These are phyloP conservation scores for Rhodamnia argentea DNA, from an alignment of 345 rosid species.

Conservation along the genomic window DNA sequence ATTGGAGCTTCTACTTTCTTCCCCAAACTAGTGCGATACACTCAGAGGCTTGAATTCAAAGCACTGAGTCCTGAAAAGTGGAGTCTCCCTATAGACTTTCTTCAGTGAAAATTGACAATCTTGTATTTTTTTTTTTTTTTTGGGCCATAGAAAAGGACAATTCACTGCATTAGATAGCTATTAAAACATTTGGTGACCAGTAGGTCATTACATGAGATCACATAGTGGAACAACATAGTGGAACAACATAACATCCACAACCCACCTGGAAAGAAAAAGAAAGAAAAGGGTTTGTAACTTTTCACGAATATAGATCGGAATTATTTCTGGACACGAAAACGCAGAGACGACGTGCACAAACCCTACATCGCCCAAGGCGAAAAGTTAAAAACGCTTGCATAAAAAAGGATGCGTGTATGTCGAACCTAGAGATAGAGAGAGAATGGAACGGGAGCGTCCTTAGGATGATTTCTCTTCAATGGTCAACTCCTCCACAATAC, in stretches of 20 bases:
- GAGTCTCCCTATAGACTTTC: not conserved
- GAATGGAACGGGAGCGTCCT: not conserved
- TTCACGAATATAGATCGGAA: not conserved
- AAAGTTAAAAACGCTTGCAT: not conserved
- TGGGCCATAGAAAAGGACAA: not conserved
- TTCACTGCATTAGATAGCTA: not conserved
- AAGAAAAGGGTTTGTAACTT: not conserved
- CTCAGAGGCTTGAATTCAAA: not conserved
- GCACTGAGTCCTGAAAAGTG: not conserved
- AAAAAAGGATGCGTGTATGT: not conserved
- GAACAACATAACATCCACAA: not conserved
- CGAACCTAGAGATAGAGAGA: not conserved
- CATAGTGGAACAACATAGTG: not conserved
- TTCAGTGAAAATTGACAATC: not conserved
- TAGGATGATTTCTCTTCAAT: constrained; percentile 26
- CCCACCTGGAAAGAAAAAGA: not conserved
- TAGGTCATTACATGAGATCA: not conserved
- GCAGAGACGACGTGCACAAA: not conserved
- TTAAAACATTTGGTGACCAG: not conserved
- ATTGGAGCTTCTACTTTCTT: not conserved
- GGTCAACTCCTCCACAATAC: constrained; percentile 53
- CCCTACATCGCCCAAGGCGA: not conserved
- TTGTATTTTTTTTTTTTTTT: not conserved
- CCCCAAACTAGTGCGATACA: not conserved
- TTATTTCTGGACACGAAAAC: not conserved